phyloP scores from a whole-genome alignment of 1,284 basidiomycete species.

The Singerocomus rubriflavus region DNA sequence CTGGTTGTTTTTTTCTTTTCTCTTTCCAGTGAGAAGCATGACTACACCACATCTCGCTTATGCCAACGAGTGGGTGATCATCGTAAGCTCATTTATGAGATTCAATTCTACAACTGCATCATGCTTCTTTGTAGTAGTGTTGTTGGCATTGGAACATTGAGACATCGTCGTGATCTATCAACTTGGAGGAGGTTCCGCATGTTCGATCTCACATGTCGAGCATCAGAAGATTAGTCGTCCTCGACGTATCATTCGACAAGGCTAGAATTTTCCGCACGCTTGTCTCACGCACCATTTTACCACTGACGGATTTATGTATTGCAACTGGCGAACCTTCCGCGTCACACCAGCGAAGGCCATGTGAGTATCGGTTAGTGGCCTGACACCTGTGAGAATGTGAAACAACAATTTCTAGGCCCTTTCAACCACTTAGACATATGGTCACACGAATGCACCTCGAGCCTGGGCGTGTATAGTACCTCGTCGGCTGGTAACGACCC shows the following conservation, averaged over 20 bases:
- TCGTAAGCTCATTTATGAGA: neutral
- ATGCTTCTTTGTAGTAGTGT: neutral
- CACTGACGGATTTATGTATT: neutral
- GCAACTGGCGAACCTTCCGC: neutral
- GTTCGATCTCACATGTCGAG: neutral
- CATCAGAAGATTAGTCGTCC: neutral
- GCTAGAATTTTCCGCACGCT: neutral
- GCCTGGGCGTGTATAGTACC: neutral
- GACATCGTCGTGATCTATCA: neutral
- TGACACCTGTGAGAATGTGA: constrained; percentile 6
- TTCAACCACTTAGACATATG: neutral
- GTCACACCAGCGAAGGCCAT: neutral
- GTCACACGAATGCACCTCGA: neutral
- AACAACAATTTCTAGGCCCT: neutral
- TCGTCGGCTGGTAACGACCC: neutral
- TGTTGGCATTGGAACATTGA: neutral
- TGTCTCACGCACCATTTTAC: neutral
- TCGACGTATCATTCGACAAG: neutral
- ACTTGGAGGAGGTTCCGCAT: neutral
- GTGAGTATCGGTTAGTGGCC: neutral
- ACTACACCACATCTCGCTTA: neutral
- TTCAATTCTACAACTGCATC: neutral
- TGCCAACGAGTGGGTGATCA: neutral
- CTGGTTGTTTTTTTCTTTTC: neutral
- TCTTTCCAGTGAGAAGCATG: neutral